Conservation (phyloP, 2,329 filamentous ascomycete species). For the Colletotrichum simmondsii region DNA sequence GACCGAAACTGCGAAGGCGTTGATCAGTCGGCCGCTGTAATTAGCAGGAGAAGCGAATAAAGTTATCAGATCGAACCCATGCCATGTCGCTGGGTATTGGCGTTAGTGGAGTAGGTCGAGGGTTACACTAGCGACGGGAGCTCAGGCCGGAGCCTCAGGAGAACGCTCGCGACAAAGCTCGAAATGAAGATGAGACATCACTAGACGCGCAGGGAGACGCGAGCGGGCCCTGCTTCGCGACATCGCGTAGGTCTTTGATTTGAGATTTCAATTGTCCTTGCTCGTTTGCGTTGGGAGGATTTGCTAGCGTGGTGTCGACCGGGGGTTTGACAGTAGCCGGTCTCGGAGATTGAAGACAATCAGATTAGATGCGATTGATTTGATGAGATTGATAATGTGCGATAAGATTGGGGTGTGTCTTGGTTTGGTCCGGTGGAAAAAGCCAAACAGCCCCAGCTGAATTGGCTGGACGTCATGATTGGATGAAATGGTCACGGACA, state of each 20-base stretch:
- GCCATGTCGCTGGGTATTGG: conserved; percentile 9
- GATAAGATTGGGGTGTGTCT: conserved; percentile 21
- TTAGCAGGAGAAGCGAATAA: conserved; percentile 11
- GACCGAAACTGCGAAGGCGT: background rate
- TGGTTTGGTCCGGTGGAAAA: background rate
- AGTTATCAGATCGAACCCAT: conserved; percentile 34
- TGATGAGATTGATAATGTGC: conserved; percentile 34
- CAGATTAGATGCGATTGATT: conserved; percentile 36
- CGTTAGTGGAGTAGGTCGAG: background rate
- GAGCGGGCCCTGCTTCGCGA: background rate
- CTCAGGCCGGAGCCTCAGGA: background rate
- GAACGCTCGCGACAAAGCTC: background rate
- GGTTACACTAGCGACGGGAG: conserved; percentile 6
- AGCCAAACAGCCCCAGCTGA: background rate
- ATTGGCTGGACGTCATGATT: background rate
- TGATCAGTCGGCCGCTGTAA: conserved; percentile 1
- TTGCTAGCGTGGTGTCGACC: background rate
- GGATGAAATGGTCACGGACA: background rate
- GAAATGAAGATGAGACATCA: conserved; percentile 28
- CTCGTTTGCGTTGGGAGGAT: background rate
- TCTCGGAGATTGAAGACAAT: conserved; percentile 21
- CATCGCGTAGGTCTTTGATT: conserved; percentile 4
- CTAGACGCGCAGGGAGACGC: background rate
- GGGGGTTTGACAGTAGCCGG: background rate
- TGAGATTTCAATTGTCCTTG: background rate